These are phyloP conservation scores for Tripterygium wilfordii DNA, from an alignment of 177 flowering plant species.

Conservation along the genomic window DNA sequence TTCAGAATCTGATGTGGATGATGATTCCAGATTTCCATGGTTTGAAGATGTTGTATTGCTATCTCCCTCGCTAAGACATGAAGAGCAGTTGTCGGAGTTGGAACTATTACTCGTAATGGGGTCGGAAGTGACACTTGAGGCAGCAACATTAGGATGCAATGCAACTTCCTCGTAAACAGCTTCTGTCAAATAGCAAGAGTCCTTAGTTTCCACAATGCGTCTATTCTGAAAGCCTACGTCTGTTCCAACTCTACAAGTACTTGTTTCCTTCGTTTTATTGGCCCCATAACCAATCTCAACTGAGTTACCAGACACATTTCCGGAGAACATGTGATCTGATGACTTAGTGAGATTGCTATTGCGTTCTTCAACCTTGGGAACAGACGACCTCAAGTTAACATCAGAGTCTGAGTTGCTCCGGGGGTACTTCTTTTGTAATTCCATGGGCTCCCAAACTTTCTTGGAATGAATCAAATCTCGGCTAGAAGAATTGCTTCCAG, in stretches of 20 bases:
- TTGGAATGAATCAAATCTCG: conserved; percentile 38
- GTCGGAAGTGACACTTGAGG: conserved; percentile 16
- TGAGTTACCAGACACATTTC: conserved; percentile 19
- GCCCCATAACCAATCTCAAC: conserved; percentile 13
- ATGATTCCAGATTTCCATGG: conserved; percentile 54
- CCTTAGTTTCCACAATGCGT: conserved; percentile 6
- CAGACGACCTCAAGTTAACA: conserved; percentile 41
- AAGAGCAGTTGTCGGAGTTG: conserved; percentile 76
- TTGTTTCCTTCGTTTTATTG: conserved; percentile 9
- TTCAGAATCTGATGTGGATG: conserved; percentile 77
- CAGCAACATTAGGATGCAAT: conserved; percentile 10
- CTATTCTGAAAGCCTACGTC: conserved; percentile 13
- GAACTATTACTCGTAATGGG: conserved; percentile 36
- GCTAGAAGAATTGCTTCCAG: conserved; percentile 30
- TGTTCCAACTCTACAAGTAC: conserved; percentile 2
- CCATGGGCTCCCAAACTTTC: conserved; percentile 91
- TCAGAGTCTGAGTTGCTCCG: conserved; percentile 70
- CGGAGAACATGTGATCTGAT: conserved; percentile 21
- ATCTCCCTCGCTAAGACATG: conserved; percentile 84
- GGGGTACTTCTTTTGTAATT: conserved; percentile 53
- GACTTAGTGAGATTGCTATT: conserved; percentile 23
- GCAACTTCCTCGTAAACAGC: conserved; percentile 22
- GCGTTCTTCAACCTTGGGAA: conserved; percentile 36
- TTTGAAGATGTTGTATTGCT: conserved; percentile 52
- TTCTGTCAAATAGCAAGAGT: conserved; percentile 9